Percentiles rank a stretch among this genome's conserved stretches.
Evolutionary conservation across 2,329 filamentous ascomycete species (phyloP).

Genomic region (Cadophora gregata): DNA sequence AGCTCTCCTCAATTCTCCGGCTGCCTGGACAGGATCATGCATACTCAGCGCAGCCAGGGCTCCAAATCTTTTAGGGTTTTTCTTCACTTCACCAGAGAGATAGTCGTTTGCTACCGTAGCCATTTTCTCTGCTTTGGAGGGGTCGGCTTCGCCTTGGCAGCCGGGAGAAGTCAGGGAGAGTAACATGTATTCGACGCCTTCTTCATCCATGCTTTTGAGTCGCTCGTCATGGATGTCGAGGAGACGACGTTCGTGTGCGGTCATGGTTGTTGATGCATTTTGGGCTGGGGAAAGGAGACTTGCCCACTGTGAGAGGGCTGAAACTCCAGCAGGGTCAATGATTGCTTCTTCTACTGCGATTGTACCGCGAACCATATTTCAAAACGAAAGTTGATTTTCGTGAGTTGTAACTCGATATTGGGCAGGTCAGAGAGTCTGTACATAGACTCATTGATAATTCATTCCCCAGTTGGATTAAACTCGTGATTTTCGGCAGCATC

Average conservation of each 20-base stretch:
- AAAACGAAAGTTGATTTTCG: too few relatives aligned
- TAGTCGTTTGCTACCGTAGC: conserved; percentile 48
- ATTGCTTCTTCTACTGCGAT: conserved; percentile 35
- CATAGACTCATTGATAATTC: too few relatives aligned
- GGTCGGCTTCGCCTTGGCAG: conserved; percentile 53
- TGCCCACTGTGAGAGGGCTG: conserved; percentile 25
- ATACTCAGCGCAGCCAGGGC: conserved; percentile 58
- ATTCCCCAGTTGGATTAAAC: too few relatives aligned
- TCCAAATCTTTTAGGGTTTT: conserved; percentile 49
- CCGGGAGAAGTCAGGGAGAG: conserved; percentile 56
- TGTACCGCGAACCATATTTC: conserved; percentile 25
- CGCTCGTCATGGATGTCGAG: conserved; percentile 52
- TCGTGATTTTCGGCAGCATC: conserved; percentile 33
- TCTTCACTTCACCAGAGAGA: conserved; percentile 35
- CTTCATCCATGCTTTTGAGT: conserved; percentile 52
- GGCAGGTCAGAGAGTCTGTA: neutral
- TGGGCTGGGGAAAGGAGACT: conserved; percentile 26
- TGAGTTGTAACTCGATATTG: too few relatives aligned
- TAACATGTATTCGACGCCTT: conserved; percentile 57
- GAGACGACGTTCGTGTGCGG: conserved; percentile 62
- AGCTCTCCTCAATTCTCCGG: conserved; percentile 56
- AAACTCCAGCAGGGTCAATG: conserved; percentile 29
- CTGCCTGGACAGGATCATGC: conserved; percentile 59
- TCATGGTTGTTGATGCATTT: conserved; percentile 53
- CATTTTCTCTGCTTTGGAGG: conserved; percentile 49